phyloP scores from a whole-genome alignment of 176 grass and related monocot species.

The Tuctoria greenei region DNA sequence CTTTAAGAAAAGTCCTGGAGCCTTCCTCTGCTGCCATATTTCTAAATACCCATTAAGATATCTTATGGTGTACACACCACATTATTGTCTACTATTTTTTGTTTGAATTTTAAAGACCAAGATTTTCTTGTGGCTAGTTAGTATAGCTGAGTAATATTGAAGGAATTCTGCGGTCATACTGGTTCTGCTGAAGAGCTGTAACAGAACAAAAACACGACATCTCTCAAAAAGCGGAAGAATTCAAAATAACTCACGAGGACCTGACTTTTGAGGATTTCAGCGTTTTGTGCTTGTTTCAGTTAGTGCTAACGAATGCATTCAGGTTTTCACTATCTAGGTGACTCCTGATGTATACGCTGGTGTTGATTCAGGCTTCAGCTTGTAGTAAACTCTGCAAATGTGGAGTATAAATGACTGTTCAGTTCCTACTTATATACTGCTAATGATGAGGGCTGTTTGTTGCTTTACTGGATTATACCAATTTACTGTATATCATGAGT shows the following conservation, averaged over 20 bases:
- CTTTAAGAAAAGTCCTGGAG: neutral
- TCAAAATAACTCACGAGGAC: neutral
- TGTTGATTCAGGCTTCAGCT: neutral
- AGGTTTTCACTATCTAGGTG: neutral
- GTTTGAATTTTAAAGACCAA: neutral
- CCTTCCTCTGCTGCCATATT: constrained; percentile 11
- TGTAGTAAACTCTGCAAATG: neutral
- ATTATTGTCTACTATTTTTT: neutral
- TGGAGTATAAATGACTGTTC: neutral
- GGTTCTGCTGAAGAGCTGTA: neutral
- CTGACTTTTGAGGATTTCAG: neutral
- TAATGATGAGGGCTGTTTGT: no score
- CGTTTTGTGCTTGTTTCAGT: neutral
- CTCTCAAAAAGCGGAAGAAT: neutral
- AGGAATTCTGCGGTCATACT: neutral
- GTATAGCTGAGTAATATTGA: neutral
- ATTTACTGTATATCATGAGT: no score
- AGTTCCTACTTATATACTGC: neutral
- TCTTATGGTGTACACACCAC: neutral
- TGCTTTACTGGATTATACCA: no score
- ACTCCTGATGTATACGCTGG: neutral
- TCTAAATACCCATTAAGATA: neutral
- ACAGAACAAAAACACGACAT: neutral
- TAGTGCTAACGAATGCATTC: neutral
- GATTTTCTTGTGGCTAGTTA: neutral